Base-by-base conservation (phyloP, 208 protist species). In the Leishmania gerbilli region DNA sequence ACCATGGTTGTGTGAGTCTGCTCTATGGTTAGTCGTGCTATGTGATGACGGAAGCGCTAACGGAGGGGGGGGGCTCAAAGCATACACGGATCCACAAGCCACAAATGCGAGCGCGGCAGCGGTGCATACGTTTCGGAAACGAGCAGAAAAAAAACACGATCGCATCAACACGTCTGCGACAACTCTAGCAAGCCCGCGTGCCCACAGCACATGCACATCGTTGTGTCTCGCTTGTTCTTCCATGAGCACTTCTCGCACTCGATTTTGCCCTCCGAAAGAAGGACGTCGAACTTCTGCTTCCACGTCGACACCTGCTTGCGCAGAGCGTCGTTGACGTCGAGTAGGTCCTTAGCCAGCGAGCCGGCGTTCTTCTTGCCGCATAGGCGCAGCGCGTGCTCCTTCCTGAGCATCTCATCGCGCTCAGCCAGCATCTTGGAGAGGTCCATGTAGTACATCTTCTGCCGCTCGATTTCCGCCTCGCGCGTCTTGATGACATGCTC, bases 211-310 rank as follows among this genome's bases (percentile, higher is more conserved):
- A 86, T 79, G 76, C 93, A 96, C 64, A 85, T 79, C 8, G 60
- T 80, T 31, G 84, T 81, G 17, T 92, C 86, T 56, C 83, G 83
- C 49, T 74, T 79, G 65, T 95, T 95, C 74, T 81, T 81, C 91
- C 91, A 95, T 27, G 71, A 87, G 77, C 93, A 95, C 62, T 83
- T 80, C 76, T 95, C 93, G 71, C 93, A 96, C 83, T 96, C 91
- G 19, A 95, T 55, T 76, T 93, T 93, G 68, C 90, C 89, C 0
- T 94, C 86, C 7, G 60, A 31, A 49, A 88, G 89, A 1, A 96
- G 82, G 24, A 95, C 88, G 8, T 88, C 51, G 60, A 93, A 95
- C 74, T 93, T 91, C 40, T 87, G 87, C 24, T 89, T 86, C 86
- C 85, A 89, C 34, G 81, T 81, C n/a, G 27, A 37, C 24, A 95